Conservation (phyloP, 2,329 filamentous ascomycete species). For the Pseudogymnoascus sp. region DNA sequence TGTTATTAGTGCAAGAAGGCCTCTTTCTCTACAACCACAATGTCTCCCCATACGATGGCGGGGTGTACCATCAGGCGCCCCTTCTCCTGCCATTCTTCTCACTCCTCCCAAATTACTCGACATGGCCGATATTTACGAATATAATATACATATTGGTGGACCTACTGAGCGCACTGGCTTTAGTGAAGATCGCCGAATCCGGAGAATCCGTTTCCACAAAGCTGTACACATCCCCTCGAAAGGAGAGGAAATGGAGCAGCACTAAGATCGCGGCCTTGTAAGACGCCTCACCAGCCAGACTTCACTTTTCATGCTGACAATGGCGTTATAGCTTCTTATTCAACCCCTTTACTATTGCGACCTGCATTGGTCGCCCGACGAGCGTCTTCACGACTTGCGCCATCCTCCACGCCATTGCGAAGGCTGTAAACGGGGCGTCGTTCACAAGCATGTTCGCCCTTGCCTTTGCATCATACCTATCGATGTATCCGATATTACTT, state of each 20-base stretch:
- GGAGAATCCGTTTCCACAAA: conserved; percentile 55
- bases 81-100: conserved; percentile 83
- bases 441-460: conserved; percentile 77
- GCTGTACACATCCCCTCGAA: conserved; percentile 5
- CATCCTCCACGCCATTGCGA: conserved; percentile 75
- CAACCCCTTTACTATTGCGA: conserved; percentile 88
- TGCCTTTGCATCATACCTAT: conserved; percentile 81
- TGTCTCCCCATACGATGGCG: conserved; percentile 94
- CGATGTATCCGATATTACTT: conserved; percentile 83
- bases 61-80: conserved; percentile 73
- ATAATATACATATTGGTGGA: conserved; percentile 77
- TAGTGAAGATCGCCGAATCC: conserved; percentile 73
- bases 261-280: conserved; percentile 68
- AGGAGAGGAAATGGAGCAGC: conserved; percentile 5
- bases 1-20: conserved; percentile 75
- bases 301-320: not conserved
- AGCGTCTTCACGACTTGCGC: conserved; percentile 83
- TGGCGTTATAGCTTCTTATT: conserved; percentile 66
- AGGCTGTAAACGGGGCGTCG: conserved; percentile 66
- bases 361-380: conserved; percentile 84
- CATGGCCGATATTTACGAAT: conserved; percentile 65
- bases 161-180: conserved; percentile 70
- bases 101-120: conserved; percentile 61
- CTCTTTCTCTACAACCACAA: conserved; percentile 94
- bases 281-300: conserved; percentile 22